Base-by-base conservation (phyloP, 768 basidiomycete species). In the Mycena alexandri region DNA sequence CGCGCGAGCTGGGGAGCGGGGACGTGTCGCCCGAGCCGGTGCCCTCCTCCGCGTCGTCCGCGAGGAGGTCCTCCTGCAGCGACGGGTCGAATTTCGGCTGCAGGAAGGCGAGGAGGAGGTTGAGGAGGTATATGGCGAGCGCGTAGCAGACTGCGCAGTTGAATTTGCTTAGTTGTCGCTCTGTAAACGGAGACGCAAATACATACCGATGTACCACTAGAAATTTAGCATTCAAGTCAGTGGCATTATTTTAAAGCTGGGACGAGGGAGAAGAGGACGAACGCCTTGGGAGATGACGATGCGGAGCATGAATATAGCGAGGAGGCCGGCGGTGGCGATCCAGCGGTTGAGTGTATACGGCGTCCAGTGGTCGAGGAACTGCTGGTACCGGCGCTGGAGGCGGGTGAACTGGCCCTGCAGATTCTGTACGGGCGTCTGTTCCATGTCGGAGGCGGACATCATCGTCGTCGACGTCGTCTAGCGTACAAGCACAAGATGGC, bases 51-150 rank as follows among this genome's bases (percentile, higher is more conserved):
- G 98, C 92, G 75, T 98, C 96, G 71, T 96, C 93, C 2, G 95
- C 98, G 69, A 94, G 85, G 14, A 98, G 83, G 77, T 99, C 98
- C 51, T 94, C 94, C 71, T 96, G 93, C 36, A 98, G 82, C 2
- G 96, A 97, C 0, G 98, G 97, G 79, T 99, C 98, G 78, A 99
- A 99, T 78, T 92, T 94, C 38, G 98, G 98, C 83, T 98, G 96
- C 19, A 99, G 85, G 85, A 99, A 99, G 2, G 98, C 97, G 71
- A 99, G 87, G 61, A 99, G 89, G 59, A 99, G 89, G 82, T 99
- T 98, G 66, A 98, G 87, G 69, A 97, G 89, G 81, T 98, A 98
- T 72, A 98, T 98, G 34, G 94, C 96, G 72, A 93, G 91, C 19
- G 93, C 96, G 76, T 33, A 16, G 55, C 61, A 61, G 59, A 71